Conservation (phyloP, 2,329 filamentous ascomycete genomes). For the Tolypocladium paradoxum region DNA sequence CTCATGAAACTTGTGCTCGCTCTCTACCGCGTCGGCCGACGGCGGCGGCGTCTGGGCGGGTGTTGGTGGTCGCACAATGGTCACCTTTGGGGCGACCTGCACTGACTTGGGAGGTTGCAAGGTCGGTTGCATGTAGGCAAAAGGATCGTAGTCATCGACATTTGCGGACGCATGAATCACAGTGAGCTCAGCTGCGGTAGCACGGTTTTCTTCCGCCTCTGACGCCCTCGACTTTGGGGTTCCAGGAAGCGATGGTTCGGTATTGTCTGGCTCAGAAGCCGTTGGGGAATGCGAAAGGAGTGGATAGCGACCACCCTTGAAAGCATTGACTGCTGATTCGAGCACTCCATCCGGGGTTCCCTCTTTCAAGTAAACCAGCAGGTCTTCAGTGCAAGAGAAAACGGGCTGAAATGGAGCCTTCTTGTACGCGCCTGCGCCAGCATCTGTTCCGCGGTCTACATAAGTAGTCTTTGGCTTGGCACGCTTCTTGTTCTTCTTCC, state of each 20-base stretch:
- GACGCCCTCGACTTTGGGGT: conserved; percentile 12
- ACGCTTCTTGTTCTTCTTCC: conserved; percentile 15
- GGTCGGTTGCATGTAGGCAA: conserved; percentile 21
- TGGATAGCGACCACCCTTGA: conserved; percentile 21
- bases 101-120: conserved; percentile 13
- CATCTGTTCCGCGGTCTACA: conserved; percentile 30
- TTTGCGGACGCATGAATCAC: background rate
- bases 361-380: conserved; percentile 43
- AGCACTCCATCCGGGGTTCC: conserved; percentile 30
- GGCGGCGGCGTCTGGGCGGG: conserved; percentile 32
- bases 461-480: conserved; percentile 18
- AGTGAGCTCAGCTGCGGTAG: background rate
- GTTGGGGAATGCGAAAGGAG: conserved; percentile 12
- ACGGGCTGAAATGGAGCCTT: conserved; percentile 27
- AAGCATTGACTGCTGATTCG: conserved; percentile 34
- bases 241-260: conserved; percentile 10
- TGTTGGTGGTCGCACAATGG: conserved; percentile 26
- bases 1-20: conserved; percentile 32
- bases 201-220: background rate
- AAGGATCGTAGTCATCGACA: conserved; percentile 37
- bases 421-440: conserved; percentile 12
- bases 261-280: conserved; percentile 10
- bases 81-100: conserved; percentile 11
- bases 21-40: conserved; percentile 9
- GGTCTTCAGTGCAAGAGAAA: conserved; percentile 42